Conservation (phyloP, 306 rosid genomes). For the Myrica gale region DNA sequence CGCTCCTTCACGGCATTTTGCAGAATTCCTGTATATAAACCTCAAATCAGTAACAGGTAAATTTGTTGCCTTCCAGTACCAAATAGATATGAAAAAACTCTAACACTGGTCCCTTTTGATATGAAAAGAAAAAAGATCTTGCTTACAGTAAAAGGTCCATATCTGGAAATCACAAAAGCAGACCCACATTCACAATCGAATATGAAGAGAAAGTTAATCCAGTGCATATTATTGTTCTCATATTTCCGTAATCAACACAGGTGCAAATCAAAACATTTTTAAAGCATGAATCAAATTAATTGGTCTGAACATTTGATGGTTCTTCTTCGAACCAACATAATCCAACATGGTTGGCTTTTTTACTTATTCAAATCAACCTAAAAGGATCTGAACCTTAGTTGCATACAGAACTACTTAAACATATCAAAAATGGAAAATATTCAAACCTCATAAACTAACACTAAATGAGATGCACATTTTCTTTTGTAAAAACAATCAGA, state of each 20-base stretch:
- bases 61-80: neutral
- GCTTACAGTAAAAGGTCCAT: neutral
- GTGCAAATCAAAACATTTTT: neutral
- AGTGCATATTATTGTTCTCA: neutral
- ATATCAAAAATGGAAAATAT: too few relatives aligned
- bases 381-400: neutral
- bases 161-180: neutral
- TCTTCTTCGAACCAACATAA: neutral
- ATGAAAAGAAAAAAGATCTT: neutral
- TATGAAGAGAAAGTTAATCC: neutral
- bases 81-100: neutral
- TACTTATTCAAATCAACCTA: neutral
- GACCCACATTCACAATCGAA: neutral
- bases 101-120: neutral
- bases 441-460: too few relatives aligned
- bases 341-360: neutral
- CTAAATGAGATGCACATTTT: neutral
- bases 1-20: conserved; percentile 92
- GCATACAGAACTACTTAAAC: neutral
- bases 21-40: conserved; percentile 70
- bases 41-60: neutral
- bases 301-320: neutral
- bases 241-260: neutral
- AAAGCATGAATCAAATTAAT: neutral
- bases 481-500: neutral